Conservation (phyloP, 75 land plant genomes). For the Sequoia sempervirens region DNA sequence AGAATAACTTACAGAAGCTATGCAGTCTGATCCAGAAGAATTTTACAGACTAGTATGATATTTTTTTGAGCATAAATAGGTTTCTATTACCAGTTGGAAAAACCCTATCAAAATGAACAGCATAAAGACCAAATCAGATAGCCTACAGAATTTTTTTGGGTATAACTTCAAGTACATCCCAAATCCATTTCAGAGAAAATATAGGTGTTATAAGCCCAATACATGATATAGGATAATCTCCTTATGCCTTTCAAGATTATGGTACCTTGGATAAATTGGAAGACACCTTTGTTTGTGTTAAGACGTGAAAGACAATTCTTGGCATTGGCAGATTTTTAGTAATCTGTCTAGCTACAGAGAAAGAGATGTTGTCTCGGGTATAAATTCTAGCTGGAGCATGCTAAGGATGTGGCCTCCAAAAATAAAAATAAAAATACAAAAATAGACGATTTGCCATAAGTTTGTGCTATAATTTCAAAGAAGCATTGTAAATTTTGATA, state of each 20-base stretch:
- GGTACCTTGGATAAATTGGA: neutral
- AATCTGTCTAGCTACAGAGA: neutral
- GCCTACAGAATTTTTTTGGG: neutral
- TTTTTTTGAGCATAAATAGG: neutral
- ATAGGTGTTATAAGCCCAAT: neutral
- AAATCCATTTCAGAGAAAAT: neutral
- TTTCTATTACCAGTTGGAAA: neutral
- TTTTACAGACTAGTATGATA: neutral
- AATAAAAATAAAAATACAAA: neutral
- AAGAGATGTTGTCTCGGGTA: neutral
- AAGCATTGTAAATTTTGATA: neutral
- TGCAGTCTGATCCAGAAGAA: too few relatives aligned
- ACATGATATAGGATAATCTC: neutral
- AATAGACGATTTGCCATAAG: neutral
- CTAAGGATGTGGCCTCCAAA: neutral
- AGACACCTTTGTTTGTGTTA: neutral
- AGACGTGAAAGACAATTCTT: neutral
- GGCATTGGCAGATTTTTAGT: neutral
- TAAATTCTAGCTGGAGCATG: neutral
- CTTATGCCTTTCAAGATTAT: neutral
- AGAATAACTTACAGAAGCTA: too few relatives aligned
- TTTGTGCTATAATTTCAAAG: neutral
- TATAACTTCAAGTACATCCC: neutral
- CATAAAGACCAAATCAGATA: neutral
- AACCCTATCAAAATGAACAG: neutral